Base-by-base conservation (phyloP, 768 basidiomycete genomes). In the Leccinellum albellum region DNA sequence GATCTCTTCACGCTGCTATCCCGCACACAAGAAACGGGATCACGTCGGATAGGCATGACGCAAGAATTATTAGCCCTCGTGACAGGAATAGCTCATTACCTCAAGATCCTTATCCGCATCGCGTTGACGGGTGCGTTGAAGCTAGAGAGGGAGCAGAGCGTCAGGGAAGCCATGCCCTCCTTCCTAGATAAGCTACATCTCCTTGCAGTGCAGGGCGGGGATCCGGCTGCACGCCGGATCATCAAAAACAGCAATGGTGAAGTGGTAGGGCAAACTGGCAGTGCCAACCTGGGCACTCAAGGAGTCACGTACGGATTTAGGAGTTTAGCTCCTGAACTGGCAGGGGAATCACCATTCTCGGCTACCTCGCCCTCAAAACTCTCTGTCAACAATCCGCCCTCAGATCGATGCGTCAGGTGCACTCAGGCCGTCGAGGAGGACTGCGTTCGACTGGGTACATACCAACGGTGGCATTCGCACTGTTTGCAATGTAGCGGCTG, bases 101-200 rank as follows among this genome's bases (percentile, higher is more conserved):
- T 99, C 69, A 99, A 99, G 78, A 98, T 99, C 74, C 85, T 99
- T 53, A 99, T 99, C 61, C 89, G 97, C 51, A 98, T 99, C 60
- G 94, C 97, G 3, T 79, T 99, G 47, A 98, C 97, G 0, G 95
- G 94, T 6, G 92, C 94, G 5, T 81, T 99, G 58, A 98, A 94
- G 75, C 81, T 99, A 31, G 97, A 99, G 74, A 81, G 94, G 56
- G 97, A 99, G 67, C 84, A 91, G 66, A 82, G 82, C 56, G 85
- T 90, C 48, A 78, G 82, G 44, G 87, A 89, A 56, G 94, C 94
- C 1, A 90, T 98, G 82, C 77, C 86, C 6, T 86, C 84, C 28
- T 97, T 97, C 76, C 82, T 99, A 58, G 93, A 94, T 66, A 91
- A 96, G 69, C 82, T 99, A 50, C 92, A 97, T 72, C 79, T 93